Evolutionary conservation across 805 yeast species (phyloP).

Genomic region (Candida lessepsii): DNA sequence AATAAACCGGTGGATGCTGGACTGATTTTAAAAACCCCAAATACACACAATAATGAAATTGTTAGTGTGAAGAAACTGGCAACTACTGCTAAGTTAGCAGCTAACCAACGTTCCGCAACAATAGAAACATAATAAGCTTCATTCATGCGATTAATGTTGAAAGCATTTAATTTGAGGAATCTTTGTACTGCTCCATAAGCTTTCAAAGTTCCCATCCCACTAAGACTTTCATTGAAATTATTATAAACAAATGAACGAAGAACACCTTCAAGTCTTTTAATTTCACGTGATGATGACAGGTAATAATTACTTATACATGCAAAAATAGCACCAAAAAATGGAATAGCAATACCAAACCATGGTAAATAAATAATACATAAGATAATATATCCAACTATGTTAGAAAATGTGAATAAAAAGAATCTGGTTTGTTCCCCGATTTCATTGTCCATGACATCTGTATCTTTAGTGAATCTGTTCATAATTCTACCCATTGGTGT

Average conservation of each 20-base stretch:
- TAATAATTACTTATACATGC: constrained; percentile 31
- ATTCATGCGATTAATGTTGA: constrained; percentile 30
- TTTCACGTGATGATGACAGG: constrained; percentile 38
- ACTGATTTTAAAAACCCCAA: constrained; percentile 30
- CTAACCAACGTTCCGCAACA: constrained; percentile 40
- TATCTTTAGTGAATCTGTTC: constrained; percentile 85
- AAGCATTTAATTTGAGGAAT: constrained; percentile 28
- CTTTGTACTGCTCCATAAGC: constrained; percentile 26
- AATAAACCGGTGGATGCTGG: constrained; percentile 39
- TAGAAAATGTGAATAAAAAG: constrained; percentile 53
- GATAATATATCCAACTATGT: constrained; percentile 55
- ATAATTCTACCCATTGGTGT: constrained; percentile 86
- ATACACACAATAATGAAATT: constrained; percentile 33
- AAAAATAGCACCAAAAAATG: constrained; percentile 27
- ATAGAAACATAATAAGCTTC: constrained; percentile 36
- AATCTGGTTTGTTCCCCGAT: constrained; percentile 66
- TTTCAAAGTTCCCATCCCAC: constrained; percentile 37
- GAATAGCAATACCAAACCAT: constrained; percentile 40
- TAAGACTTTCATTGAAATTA: constrained; percentile 37
- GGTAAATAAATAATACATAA: constrained; percentile 38
- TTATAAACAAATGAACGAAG: constrained; percentile 40
- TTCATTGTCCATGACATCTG: constrained; percentile 80
- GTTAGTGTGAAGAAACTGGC: constrained; percentile 28
- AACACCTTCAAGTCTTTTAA: constrained; percentile 39
- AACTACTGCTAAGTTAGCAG: constrained; percentile 29